These are phyloP conservation scores for Chalaropsis ovoidea DNA, from an alignment of 2,329 filamentous ascomycete species.

Conservation along the genomic window DNA sequence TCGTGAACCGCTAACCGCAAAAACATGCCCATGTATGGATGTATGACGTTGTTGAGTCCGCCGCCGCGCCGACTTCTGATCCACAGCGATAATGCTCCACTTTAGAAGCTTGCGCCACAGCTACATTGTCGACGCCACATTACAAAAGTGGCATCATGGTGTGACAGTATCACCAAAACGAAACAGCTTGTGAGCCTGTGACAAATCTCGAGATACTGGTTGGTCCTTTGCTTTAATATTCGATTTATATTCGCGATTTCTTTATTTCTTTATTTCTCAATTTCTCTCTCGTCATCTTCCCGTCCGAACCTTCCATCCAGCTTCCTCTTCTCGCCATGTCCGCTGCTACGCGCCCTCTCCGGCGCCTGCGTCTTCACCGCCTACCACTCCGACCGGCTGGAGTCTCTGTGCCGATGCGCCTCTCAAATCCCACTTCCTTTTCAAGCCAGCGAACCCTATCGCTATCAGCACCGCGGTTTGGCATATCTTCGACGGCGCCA, in stretches of 20 bases:
- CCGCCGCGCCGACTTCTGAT: not conserved
- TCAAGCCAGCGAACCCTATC: not conserved
- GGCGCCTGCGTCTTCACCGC: not conserved
- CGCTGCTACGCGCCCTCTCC: not conserved
- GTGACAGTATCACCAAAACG: not conserved
- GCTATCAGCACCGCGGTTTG: not conserved
- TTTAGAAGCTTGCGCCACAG: constrained; percentile 6
- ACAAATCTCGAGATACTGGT: not conserved
- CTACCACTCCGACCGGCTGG: not conserved
- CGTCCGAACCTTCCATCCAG: not conserved
- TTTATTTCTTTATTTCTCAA: not conserved
- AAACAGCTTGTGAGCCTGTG: not conserved
- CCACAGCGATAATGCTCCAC: not conserved
- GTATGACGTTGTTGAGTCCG: not conserved
- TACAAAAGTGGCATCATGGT: constrained; percentile 2
- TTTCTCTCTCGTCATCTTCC: not conserved
- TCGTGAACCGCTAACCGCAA: not conserved
- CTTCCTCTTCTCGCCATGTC: not conserved
- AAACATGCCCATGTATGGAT: not conserved
- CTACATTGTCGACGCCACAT: not conserved
- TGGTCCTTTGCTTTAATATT: not conserved
- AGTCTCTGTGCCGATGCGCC: not conserved
- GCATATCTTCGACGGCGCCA: not conserved
- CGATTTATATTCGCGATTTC: not conserved
- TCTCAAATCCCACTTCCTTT: not conserved